Percentiles rank a stretch among this genome's conserved stretches.
Conservation (phyloP, 1,284 basidiomycete genomes). For the Pseudozyma sp. region DNA sequence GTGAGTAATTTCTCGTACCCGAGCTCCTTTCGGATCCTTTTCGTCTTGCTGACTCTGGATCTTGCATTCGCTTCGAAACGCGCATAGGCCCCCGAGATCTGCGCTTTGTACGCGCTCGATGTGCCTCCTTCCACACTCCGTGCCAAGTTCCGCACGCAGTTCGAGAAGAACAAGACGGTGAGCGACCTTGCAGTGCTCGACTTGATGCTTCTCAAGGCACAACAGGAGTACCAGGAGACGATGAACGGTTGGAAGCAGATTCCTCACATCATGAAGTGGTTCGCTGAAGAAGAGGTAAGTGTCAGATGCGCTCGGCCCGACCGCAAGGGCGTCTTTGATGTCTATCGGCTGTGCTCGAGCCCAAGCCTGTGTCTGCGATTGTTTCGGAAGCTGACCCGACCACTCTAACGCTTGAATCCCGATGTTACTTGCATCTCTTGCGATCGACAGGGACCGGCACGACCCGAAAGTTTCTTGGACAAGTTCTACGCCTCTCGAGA, state of each 20-base stretch:
- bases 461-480: slow-evolving; percentile 78
- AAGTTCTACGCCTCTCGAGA: slow-evolving; percentile 78
- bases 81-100: slow-evolving; percentile 86
- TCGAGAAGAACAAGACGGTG: slow-evolving; percentile 86
- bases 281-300: slow-evolving; percentile 70
- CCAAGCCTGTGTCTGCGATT: neutral
- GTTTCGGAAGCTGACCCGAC: slow-evolving; percentile 9
- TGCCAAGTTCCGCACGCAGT: slow-evolving; percentile 84
- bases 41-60: neutral
- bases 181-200: slow-evolving; percentile 87
- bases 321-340: neutral
- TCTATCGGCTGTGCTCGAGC: neutral
- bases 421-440: neutral
- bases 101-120: slow-evolving; percentile 84
- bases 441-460: slow-evolving; percentile 61
- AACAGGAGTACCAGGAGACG: slow-evolving; percentile 90
- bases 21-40: neutral
- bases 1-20: slow-evolving; percentile 72
- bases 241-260: slow-evolving; percentile 92
- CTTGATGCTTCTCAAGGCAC: slow-evolving; percentile 85
- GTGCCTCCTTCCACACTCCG: slow-evolving; percentile 84
- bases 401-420: slow-evolving; percentile 5
- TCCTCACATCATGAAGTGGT: slow-evolving; percentile 70
- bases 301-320: neutral
- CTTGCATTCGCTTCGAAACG: neutral